Base-by-base conservation (phyloP, 1,139 yeast species). In the Blastobotrys arbuscula region DNA sequence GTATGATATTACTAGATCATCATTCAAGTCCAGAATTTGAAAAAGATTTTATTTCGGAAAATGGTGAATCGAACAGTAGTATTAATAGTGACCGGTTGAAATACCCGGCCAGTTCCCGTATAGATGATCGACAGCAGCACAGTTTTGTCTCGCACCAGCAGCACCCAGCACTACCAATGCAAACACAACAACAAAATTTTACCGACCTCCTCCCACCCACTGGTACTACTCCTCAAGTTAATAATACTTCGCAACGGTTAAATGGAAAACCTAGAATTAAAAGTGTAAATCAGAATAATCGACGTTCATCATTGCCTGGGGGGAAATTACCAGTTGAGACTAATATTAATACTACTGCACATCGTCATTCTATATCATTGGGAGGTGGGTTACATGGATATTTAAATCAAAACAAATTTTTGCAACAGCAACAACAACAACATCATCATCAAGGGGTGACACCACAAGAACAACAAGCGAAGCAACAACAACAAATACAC, bases 331-430 rank as follows among this genome's bases (percentile, higher is more conserved):
- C 13, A 13, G 31, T 28, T 28, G 35, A 18, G n/a, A 13, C 8
- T 31, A 31, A 13, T 31, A 31, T n/a, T 18, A 31, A 31, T 18
- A 7, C 6, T 31, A 18, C n/a, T 7, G 15, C 31, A 9, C 45
- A 42, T 34, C 45, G 45, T 16, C 45, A 42, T 31, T 42, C 45
- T 3, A 13, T 42, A 8, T 42, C 45, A 3, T 24, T 42, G 39
- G 45, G 45, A 23, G 35, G 43, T 6, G 42, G 31, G 16, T 13
- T 23, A 19, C 7, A n/a, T 20, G 42, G 31, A 2, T 39, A 20
- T 30, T n/a, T 16, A 7, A 38, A 13, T n/a, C 13, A 19, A 16
- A 24, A 19, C 31, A 31, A 31, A n/a, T 31, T 31, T 35, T 35
- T 23, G 23, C 15, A 20, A 35, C 31, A 20, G 13, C 19, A 23